Conservation (phyloP, 2,329 filamentous ascomycete genomes). For the Orbilia oligospora region DNA sequence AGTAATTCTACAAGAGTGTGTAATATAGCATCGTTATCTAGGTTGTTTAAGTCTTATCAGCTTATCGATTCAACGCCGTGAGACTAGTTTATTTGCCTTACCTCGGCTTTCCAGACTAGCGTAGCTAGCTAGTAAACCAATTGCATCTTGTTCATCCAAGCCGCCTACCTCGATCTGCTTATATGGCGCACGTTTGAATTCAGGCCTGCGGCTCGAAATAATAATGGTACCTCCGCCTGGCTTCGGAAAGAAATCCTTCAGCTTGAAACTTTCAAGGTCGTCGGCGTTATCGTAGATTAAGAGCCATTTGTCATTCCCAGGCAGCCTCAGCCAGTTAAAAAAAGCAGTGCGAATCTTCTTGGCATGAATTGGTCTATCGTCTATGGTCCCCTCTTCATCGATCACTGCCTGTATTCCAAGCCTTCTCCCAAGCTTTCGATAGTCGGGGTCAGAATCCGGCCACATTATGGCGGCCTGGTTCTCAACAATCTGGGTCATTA, state of each 20-base stretch:
- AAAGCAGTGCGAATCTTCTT: constrained; percentile 14
- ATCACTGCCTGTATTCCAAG: neutral
- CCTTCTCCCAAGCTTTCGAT: neutral
- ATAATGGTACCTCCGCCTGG: constrained; percentile 57
- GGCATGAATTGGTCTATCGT: neutral
- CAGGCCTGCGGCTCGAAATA: constrained; percentile 61
- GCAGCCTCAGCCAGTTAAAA: constrained; percentile 45
- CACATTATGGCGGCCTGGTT: neutral
- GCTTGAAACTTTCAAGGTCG: constrained; percentile 55
- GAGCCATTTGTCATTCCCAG: constrained; percentile 61
- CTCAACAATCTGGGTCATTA: neutral
- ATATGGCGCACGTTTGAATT: constrained; percentile 17
- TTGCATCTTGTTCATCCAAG: constrained; percentile 26
- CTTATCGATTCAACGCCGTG: neutral
- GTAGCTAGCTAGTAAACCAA: constrained; percentile 3
- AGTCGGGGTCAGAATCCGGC: neutral
- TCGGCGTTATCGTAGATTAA: constrained; percentile 64
- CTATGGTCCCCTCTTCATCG: neutral
- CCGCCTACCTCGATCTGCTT: constrained; percentile 21
- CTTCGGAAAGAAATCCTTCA: constrained; percentile 61
- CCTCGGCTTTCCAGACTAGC: neutral
- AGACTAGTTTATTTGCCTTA: neutral
- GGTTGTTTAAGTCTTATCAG: neutral
- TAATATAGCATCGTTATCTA: neutral
- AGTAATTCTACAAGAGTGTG: constrained; percentile 34